Evolutionary conservation across 2,329 filamentous ascomycete species (phyloP).

Genomic region (Tolypocladium ophioglossoides): DNA sequence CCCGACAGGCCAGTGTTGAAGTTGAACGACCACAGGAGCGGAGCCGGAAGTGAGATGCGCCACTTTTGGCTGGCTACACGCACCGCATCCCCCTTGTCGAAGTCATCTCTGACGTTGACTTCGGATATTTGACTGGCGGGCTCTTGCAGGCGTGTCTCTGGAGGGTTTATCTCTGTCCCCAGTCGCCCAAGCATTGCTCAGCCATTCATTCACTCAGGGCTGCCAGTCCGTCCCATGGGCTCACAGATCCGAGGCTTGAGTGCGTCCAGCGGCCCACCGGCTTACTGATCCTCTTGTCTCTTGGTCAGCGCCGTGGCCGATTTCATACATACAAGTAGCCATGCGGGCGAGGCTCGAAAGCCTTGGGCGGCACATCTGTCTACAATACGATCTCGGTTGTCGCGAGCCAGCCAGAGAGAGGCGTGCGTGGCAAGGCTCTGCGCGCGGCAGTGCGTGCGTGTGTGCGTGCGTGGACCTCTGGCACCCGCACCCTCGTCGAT

Average conservation of each 20-base stretch:
- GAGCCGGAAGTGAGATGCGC: neutral
- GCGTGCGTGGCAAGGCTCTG: neutral
- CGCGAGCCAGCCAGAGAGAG: neutral
- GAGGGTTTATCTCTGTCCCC: neutral
- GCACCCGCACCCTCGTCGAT: neutral
- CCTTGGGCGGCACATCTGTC: neutral
- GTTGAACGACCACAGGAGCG: neutral
- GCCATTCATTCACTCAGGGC: neutral
- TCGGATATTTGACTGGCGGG: neutral
- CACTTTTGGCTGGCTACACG: neutral
- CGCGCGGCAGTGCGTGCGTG: neutral
- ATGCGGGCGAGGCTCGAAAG: neutral
- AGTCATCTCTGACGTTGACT: neutral
- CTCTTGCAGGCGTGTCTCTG: neutral
- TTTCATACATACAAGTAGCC: neutral
- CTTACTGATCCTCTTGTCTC: neutral
- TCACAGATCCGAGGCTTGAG: no score
- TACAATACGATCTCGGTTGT: neutral
- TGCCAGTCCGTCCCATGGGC: no score
- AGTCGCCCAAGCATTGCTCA: neutral
- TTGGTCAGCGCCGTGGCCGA: neutral
- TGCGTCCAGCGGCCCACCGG: neutral
- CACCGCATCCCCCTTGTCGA: neutral
- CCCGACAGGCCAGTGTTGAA: neutral
- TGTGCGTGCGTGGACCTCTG: neutral